Base-by-base conservation (phyloP, 2,329 filamentous ascomycete genomes). In the Lasiodiplodia hormozganensis region DNA sequence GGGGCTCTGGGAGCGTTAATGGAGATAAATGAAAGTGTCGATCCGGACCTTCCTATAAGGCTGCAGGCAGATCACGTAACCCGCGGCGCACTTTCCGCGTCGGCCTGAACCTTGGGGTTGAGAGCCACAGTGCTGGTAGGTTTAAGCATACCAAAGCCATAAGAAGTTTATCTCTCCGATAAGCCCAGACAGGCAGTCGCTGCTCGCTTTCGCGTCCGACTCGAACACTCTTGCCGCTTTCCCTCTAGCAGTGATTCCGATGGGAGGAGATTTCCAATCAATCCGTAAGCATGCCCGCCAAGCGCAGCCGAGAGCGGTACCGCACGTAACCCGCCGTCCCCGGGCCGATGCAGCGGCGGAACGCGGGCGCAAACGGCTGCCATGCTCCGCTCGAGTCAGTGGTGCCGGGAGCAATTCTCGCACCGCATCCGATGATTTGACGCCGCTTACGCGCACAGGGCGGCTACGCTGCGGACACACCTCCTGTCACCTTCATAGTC, bases 31-130 rank as follows among this genome's bases (percentile, higher is more conserved):
- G 43, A 43, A 47, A 64, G 31, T 47, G 60, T 38, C 60, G 60
- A 64, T 64, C 60, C 51, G 60, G 43, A 64, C 43, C 60, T 64
- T 64, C 43, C 47, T 64, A 49, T 64, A 64, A 64, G 60, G 60
- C 60, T 52, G 60, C 18, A 25, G 18, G 25, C 28, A 8, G 8
- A 64, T 36, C 60, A 64, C 60, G 47, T 38, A 64, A 52, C 28
- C 47, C 2, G 4, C 28, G 28, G 25, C 36, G 23, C 43, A 28
- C 28, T 18, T 62, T 62, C 60, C 60, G 60, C 47, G 60, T 12
- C 51, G 18, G n/a, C 18, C 2, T 21, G n/a, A 2, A 4, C 36
- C n/a, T 36, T 16, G 53, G n/a, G 4, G 14, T 12, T 16, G 23
- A 28, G 25, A 34, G 40, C 43, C 16, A 8, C 8, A 38, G 18